Percentiles rank a stretch among this genome's conserved stretches.
Evolutionary conservation across 1,284 basidiomycete species (phyloP).

Genomic region (Ganoderma lucidum): DNA sequence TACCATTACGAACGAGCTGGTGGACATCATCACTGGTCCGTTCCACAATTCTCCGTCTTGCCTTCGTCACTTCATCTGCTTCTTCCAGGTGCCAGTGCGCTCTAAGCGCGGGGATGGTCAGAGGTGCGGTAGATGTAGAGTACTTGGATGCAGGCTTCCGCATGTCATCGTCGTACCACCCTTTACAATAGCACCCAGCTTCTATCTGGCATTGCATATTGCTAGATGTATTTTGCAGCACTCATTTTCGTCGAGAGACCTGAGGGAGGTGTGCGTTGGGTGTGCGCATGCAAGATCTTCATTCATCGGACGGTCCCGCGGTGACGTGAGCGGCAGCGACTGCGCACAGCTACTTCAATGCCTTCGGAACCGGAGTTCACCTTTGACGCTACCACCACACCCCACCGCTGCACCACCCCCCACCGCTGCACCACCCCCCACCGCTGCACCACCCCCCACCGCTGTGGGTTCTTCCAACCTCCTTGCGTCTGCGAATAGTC

Average conservation of each 20-base stretch:
- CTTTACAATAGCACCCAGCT: constrained; percentile 26
- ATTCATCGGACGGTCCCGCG: neutral
- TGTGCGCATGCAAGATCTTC: neutral
- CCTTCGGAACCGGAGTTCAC: neutral
- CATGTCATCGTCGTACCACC: constrained; percentile 21
- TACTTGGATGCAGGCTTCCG: constrained; percentile 22
- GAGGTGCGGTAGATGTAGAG: constrained; percentile 28
- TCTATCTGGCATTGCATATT: constrained; percentile 11
- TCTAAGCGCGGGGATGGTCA: constrained; percentile 24
- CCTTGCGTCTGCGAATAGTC: neutral
- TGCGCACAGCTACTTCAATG: neutral
- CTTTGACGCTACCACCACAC: neutral
- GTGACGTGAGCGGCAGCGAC: neutral
- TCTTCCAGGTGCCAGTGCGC: constrained; percentile 37
- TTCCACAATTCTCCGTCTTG: constrained; percentile 4
- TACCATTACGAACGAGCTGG: constrained; percentile 95
- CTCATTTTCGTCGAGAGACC: neutral
- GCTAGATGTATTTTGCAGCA: neutral
- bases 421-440: too few species aligned
- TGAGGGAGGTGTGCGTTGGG: neutral
- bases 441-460: too few species aligned
- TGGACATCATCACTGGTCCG: constrained; percentile 93
- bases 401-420: too few species aligned
- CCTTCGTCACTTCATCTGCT: neutral
- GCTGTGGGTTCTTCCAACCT: neutral